phyloP scores from a whole-genome alignment of 495 filamentous ascomycete species.

The Neurospora sp. region DNA sequence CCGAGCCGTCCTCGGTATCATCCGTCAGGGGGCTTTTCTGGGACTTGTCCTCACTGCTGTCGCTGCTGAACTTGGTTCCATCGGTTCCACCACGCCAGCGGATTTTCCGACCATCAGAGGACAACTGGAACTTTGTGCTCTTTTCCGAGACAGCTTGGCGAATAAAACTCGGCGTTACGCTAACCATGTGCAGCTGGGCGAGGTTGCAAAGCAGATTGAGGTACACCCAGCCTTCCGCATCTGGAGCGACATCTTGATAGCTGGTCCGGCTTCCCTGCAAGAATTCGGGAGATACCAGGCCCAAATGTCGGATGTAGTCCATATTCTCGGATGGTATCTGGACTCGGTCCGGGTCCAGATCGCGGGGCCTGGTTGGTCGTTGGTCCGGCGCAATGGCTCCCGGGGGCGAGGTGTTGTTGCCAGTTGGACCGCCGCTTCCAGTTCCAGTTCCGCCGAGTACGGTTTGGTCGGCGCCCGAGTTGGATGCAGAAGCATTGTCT shows the following conservation, averaged over 20 bases:
- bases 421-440: slow-evolving; percentile 17
- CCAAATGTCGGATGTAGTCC: slow-evolving; percentile 62
- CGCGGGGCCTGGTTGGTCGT: slow-evolving; percentile 59
- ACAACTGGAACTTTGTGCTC: slow-evolving; percentile 62
- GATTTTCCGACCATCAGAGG: slow-evolving; percentile 60
- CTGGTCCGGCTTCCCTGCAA: slow-evolving; percentile 2
- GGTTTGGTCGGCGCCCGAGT: slow-evolving; percentile 29
- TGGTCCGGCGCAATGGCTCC: slow-evolving; percentile 42
- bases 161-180: slow-evolving; percentile 64
- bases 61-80: slow-evolving; percentile 48
- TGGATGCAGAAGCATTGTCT: slow-evolving; percentile 28
- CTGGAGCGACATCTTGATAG: slow-evolving; percentile 35
- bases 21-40: slow-evolving; percentile 29
- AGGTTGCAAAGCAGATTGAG: slow-evolving; percentile 73
- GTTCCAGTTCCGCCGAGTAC: slow-evolving; percentile 25
- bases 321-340: slow-evolving; percentile 64
- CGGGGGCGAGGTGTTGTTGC: slow-evolving; percentile 33
- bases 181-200: slow-evolving; percentile 70
- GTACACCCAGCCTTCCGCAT: slow-evolving; percentile 63
- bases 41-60: slow-evolving; percentile 36
- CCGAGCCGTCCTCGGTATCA: slow-evolving; percentile 28
- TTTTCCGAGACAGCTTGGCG: slow-evolving; percentile 52
- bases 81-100: slow-evolving; percentile 61
- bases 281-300: slow-evolving; percentile 43
- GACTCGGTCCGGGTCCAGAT: slow-evolving; percentile 57